Evolutionary conservation across 2,329 filamentous ascomycete species (phyloP), one percentile per base, ranked within the genome.

Genomic region (Pseudopyricularia cyperi): DNA sequence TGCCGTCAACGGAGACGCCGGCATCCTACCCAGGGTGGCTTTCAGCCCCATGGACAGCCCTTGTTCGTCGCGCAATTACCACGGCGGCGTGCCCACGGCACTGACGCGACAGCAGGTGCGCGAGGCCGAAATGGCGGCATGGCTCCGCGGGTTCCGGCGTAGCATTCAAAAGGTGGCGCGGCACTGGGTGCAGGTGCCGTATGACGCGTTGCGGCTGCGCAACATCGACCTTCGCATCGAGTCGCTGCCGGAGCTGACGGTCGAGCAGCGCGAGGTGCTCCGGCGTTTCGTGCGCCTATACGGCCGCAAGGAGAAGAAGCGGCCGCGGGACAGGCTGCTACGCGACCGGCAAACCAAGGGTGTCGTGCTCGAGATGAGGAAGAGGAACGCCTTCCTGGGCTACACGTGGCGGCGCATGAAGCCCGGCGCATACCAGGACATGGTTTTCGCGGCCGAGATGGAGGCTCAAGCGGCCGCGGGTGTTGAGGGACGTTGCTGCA

Each of bases 301-400:
- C 57, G 80, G 76, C 5, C 72, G 69, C 49, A 85, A 82, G 61
- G 84, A 90, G 62, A 83, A 77, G 63, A 93, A 87, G 65, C 71
- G 90, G 55, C 82, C 91, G 0, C 76, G 90, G n/a, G 93, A 98
- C 65, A 85, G 85, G 60, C 68, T 97, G 53, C 70, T 97, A 28
- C 76, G 91, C 44, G 91, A 97, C 65, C 75, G 74, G 26, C 68
- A 71, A 8, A 76, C 84, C 7, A 83, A 80, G 39, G 75, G 73
- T 39, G 71, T 75, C 15, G 89, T 85, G n/a, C 71, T 97, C 65
- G 82, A 87, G 58, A 76, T 93, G 57, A 79, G 93, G 54, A 95
- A 91, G 67, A 78, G 77, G 63, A 85, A 79, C 26, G 89, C 89
- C 0, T 97, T 97, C 66, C 68, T 94, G 55, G 91, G 91, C 1